Evolutionary conservation across 371 early-diverging fungal genomes (phyloP), one percentile per base, ranked within the genome.

Genomic region (Syncephalastrum contaminatum): DNA sequence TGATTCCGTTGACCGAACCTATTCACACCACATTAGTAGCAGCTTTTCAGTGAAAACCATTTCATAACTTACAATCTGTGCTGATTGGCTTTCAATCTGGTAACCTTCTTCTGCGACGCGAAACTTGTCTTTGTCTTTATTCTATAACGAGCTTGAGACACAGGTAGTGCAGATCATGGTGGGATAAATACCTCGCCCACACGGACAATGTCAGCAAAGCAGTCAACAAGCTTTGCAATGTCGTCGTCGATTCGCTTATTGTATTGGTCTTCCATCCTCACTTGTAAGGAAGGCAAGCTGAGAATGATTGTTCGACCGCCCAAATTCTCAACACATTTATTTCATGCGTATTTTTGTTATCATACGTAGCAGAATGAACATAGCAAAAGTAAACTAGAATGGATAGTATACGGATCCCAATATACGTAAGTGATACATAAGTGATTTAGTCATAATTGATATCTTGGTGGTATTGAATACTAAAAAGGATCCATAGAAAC

Each of bases 81-180:
- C 82, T n/a, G 86, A 76, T 20, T 86, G 78, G 18, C 85, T 84
- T 51, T 85, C 83, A 50, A 87, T 82, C 44, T 84, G 83, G 60
- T 87, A 87, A 7, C 83, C 83, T 71, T 89, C 90, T 59, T 89
- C 87, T 18, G 87, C 83, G 0, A 88, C 75, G 58, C 84, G 82
- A 62, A 83, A 85, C 58, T 82, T 83, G 60, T 88, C 88, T 64
- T 89, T 89, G 18, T 82, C 77, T 61, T 77, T 69, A 46, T 74
- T 70, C 69, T 77, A 59, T 46, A 7, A 16, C 39, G 12, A 14
- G 18, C 15, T 10, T 14, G 4, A 42, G 13, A 56, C 22, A 22
- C 12, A 20, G 42, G 14, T 50, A 19, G 13, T 18, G 0, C 14
- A 12, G n/a, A 27, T 43, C 25, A 36, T 3, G 8, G 18, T 15